These are phyloP conservation scores for Calocybe cyanea DNA, from an alignment of 768 basidiomycete genomes.

Conservation along the genomic window DNA sequence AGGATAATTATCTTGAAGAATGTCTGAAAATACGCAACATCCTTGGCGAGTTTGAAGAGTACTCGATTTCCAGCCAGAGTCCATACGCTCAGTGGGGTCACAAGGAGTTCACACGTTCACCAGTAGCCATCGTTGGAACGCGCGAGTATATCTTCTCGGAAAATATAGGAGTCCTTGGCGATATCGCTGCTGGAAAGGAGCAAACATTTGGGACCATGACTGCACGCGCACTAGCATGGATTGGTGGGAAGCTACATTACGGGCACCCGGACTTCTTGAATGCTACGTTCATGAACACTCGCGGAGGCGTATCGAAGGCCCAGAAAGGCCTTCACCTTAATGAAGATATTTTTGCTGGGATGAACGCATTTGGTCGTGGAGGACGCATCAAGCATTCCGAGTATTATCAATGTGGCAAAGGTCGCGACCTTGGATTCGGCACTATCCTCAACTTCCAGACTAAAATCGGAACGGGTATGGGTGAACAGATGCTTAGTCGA, in stretches of 20 bases:
- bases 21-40: constrained; percentile 98
- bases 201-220: constrained; percentile 99
- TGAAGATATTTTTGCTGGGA: constrained; percentile 99
- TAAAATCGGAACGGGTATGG: constrained; percentile 99
- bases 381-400: constrained; percentile 99
- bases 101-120: constrained; percentile 85
- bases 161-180: constrained; percentile 98
- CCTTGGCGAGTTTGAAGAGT: constrained; percentile 96
- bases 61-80: constrained; percentile 83
- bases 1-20: constrained; percentile 99
- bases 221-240: constrained; percentile 92
- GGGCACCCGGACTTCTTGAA: constrained; percentile 99
- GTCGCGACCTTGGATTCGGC: constrained; percentile 97
- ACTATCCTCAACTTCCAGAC: constrained; percentile 99
- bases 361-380: constrained; percentile 97
- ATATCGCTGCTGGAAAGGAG: constrained; percentile 99
- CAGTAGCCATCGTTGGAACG: constrained; percentile 97
- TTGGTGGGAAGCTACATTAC: constrained; percentile 97
- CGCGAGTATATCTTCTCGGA: constrained; percentile 99
- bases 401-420: constrained; percentile 99
- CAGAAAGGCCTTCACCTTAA: constrained; percentile 98
- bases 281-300: constrained; percentile 96
- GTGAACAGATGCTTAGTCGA: constrained; percentile 98
- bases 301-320: constrained; percentile 98
- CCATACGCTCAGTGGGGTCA: constrained; percentile 97